Evolutionary conservation across 495 filamentous ascomycete genomes (phyloP), one percentile per base, ranked within the genome.

Genomic region (Friedmanniomyces simplex): DNA sequence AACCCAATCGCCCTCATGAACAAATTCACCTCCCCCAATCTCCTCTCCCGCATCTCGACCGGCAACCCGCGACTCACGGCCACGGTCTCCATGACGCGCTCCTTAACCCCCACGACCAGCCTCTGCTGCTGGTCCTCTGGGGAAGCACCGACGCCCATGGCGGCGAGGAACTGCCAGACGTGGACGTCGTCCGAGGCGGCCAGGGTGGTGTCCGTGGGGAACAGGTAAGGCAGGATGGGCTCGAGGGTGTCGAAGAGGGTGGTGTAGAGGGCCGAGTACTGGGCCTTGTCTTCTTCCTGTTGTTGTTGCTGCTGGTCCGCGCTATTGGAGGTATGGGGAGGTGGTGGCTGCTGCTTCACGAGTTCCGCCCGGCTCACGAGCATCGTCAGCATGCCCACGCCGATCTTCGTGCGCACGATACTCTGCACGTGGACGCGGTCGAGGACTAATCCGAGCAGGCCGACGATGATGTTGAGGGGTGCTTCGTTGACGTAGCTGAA

Each of bases 1-100:
- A 98, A 77, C 5, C 93, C 94, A 69, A 98, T 97, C 51, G 91
- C 93, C 60, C 89, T 82, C 91, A 98, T 96, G 69, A 98, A 98
- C 28, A 98, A 74, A 71, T 98, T 97, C 62, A 98, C 94, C 67
- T 96, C 91, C 56, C 84, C 84, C 47, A 94, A 76, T 54, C 90
- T 83, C 67, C 85, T 79, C 63, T 79, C 82, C 18, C 84, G 81
- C 81, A 96, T 84, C 42, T 93, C 89, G 18, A 82, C 76, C 13
- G 94, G 93, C 16, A 97, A 80, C 2, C 86, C 88, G 75, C 93
- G 95, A 66, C 87, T 84, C 32, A 94, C 82, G 37, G 76, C 72
- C 8, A 96, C 86, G 2, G 93, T 97, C 67, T 96, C 93, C 89
- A 97, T 94, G 53, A 98, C 93, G 54, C 91, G 83, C 63, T 97